Base-by-base conservation (phyloP, 2,329 filamentous ascomycete species). In the Fonsecaea monophora region DNA sequence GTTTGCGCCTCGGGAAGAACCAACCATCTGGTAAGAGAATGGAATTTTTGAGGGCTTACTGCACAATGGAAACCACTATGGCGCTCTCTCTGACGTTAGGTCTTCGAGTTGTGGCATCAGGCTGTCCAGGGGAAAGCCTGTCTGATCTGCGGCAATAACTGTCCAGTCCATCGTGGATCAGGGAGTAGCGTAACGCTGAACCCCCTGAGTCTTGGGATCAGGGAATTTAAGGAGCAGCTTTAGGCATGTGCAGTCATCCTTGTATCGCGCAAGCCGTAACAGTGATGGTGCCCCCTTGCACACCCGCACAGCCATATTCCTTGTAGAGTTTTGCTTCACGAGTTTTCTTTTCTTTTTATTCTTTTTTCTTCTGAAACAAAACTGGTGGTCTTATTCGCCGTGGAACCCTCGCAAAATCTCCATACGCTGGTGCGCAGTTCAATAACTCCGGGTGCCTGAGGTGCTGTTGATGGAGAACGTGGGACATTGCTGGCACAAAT, bases 221-320 rank as follows among this genome's bases (percentile, higher is more conserved):
- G 30, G 40, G 45, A 50, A 50, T 50, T 50, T 50, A 50, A 50
- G 45, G 45, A 50, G 45, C 21, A 30, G 45, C 18, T 50, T 18
- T 21, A 48, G 6, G 45, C 45, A 18, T 8, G 21, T 12, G 18
- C 42, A 9, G 21, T 50, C 2, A 50, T 50, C 45, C 45, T 50
- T 13, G 45, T 50, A 50, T 50, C 45, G 12, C 21, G 45, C 8
- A 48, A 48, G 42, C 42, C 42, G 21, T 10, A 21, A 21, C n/a
- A 50, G 13, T 40, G 37, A 25, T 32, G 30, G 30, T 32, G 30
- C 30, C 3, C 3, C 10, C 45, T 21, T 25, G 45, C 18, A 30
- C 25, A 25, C 9, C 18, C 21, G 21, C 25, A 5, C 21, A 13
- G 45, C 45, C 21, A 50, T 10, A 50, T 30, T 18, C 10, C 18